Conservation (phyloP, 1,284 basidiomycete species). For the Omphalotus olearius region DNA sequence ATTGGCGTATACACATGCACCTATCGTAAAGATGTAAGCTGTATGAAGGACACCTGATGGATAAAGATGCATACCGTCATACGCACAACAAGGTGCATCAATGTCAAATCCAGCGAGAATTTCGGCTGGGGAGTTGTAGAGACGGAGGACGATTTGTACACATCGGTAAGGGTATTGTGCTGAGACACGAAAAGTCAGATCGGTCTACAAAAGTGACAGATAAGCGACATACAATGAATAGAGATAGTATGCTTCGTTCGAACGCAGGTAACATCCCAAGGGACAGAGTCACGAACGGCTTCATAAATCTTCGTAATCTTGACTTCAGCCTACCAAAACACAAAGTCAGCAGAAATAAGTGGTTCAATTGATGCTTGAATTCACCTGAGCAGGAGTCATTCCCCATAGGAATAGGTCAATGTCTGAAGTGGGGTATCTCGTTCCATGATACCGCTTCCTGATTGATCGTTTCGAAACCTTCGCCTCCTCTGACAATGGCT, state of each 20-base stretch:
- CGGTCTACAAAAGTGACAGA: not conserved
- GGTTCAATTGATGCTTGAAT: not conserved
- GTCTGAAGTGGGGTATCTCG: conserved; percentile 53
- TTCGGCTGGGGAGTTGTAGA: conserved; percentile 56
- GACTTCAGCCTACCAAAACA: conserved; percentile 40
- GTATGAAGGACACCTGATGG: not conserved
- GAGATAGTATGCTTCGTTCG: conserved; percentile 60
- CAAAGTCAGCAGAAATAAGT: not conserved
- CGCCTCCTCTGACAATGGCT: conserved; percentile 40
- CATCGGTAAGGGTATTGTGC: conserved; percentile 60
- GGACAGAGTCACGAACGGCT: conserved; percentile 56
- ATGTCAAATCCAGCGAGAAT: conserved; percentile 61
- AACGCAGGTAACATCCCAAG: conserved; percentile 62
- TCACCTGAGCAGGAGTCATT: conserved; percentile 45
- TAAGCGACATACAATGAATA: conserved; percentile 43
- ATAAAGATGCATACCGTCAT: conserved; percentile 33
- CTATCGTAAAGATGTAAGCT: conserved; percentile 17
- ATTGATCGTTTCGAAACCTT: conserved; percentile 49
- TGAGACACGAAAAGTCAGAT: conserved; percentile 17
- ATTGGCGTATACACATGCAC: conserved; percentile 48
- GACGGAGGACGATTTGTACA: conserved; percentile 52
- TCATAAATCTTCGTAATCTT: conserved; percentile 56
- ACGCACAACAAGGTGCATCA: conserved; percentile 54
- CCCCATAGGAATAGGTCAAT: conserved; percentile 63
- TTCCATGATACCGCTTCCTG: conserved; percentile 50